Conservation (phyloP, 768 basidiomycete species). For the Boletus rubropictus region DNA sequence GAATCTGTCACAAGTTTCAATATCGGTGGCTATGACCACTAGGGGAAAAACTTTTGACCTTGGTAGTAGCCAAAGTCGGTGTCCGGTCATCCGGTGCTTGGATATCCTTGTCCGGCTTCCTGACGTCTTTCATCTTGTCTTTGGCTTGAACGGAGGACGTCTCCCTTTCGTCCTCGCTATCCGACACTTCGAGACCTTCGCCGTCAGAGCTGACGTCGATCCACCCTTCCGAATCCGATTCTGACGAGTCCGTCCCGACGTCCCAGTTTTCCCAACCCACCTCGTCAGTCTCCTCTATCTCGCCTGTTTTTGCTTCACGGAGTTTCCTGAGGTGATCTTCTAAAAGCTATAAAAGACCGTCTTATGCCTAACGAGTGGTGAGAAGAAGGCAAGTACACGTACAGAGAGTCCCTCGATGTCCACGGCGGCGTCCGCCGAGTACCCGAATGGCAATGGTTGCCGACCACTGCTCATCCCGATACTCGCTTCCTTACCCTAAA, state of each 20-base stretch:
- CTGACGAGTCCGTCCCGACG: slow-evolving; percentile 63
- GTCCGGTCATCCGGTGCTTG: slow-evolving; percentile 35
- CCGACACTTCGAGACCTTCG: slow-evolving; percentile 68
- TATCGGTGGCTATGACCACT: not conserved
- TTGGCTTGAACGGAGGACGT: slow-evolving; percentile 1
- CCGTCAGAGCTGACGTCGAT: slow-evolving; percentile 69
- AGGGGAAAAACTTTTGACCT: slow-evolving; percentile 39
- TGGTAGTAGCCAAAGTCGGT: slow-evolving; percentile 75
- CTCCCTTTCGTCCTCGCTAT: slow-evolving; percentile 71
- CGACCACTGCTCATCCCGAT: slow-evolving; percentile 63
- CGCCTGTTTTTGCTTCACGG: slow-evolving; percentile 53
- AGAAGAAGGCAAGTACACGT: slow-evolving; percentile 25
- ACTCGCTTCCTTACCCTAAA: slow-evolving; percentile 83
- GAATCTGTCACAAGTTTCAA: slow-evolving; percentile 51
- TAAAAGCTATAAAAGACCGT: slow-evolving; percentile 51
- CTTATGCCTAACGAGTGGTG: not conserved
- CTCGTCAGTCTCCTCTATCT: slow-evolving; percentile 59
- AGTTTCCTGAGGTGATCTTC: slow-evolving; percentile 79
- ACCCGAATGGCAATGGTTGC: slow-evolving; percentile 78
- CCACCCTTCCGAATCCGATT: slow-evolving; percentile 67
- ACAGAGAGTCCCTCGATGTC: slow-evolving; percentile 90
- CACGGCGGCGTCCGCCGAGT: slow-evolving; percentile 63
- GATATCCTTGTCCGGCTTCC: slow-evolving; percentile 11
- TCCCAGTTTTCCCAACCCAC: slow-evolving; percentile 89
- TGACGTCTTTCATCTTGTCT: slow-evolving; percentile 2